Base-by-base conservation (phyloP, 192 early-diverging fungal species). In the Backusella psychrophila region DNA sequence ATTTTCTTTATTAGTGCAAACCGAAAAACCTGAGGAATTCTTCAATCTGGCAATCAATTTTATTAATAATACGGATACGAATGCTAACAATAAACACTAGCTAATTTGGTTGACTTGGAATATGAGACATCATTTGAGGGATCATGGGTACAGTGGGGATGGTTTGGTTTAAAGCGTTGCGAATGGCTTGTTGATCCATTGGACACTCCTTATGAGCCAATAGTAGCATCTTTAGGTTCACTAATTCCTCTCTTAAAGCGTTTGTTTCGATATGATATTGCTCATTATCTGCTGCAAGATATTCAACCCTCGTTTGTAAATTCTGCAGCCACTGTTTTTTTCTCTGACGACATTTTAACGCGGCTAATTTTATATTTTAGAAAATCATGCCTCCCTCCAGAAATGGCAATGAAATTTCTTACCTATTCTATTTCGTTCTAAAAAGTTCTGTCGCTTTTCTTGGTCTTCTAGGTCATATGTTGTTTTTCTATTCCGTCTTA, bases 251-350 rank as follows among this genome's bases (percentile, higher is more conserved):
- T 52, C 90, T 81, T 46, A 95, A 75, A 17, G 84, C 42, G 26
- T 85, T 84, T 0, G 88, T 85, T 72, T 92, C 87, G 35, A 72
- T 77, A 68, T 89, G 82, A 66, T 92, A 73, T 12, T 77, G 83
- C 77, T 93, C 90, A 73, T 93, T 93, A 34, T 94, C 92, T 19
- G 80, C 80, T 3, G 91, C 81, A 33, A 93, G 78, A 67, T 84
- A 85, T 56, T 89, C 87, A 11, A 89, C 88, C 74, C 84, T 89
- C 29, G 83, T 79, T 78, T 97, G 94, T 56, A 97, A 88, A 72
- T 92, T 89, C 72, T 88, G 85, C 26, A 97, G 84, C 95, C 95
- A 96, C 80, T 94, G 87, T 84, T 97, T 97, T 81, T 97, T 97
- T 72, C 95, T 91, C 77, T 95, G 95, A 19, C 96, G 88, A 78